A percentile compares a stretch with the other conserved stretches of the same genome.
Evolutionary conservation across 1,284 basidiomycete genomes (phyloP).

Genomic region (Acaromyces ingoldii): DNA sequence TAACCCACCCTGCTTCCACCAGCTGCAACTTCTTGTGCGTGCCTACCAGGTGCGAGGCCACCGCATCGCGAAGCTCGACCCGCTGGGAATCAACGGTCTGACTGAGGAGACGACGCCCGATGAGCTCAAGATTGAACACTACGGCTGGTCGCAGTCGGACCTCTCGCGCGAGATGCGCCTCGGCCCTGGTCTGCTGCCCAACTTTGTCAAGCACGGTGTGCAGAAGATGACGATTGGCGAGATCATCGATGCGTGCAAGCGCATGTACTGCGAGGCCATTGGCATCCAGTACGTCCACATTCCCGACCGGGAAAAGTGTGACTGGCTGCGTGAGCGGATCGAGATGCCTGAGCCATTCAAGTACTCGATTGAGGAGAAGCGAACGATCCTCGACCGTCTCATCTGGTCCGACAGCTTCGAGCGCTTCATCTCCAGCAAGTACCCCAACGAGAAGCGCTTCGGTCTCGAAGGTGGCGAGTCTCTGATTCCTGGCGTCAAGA

Average conservation of each 20-base stretch:
- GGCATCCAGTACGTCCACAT: constrained; percentile 98
- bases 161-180: constrained; percentile 90
- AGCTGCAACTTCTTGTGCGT: constrained; percentile 85
- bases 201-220: constrained; percentile 76
- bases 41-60: constrained; percentile 99
- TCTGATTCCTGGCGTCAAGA: constrained; percentile 98
- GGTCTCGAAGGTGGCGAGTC: constrained; percentile 98
- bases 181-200: constrained; percentile 90
- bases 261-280: constrained; percentile 89
- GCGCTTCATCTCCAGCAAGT: constrained; percentile 96
- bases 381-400: constrained; percentile 95
- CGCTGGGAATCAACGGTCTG: constrained; percentile 84
- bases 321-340: constrained; percentile 96
- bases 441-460: constrained; percentile 99
- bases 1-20: constrained; percentile 3
- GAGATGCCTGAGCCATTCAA: constrained; percentile 98
- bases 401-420: constrained; percentile 99
- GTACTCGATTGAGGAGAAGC: constrained; percentile 95
- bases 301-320: constrained; percentile 95
- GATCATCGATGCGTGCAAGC: constrained; percentile 84
- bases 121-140: constrained; percentile 54
- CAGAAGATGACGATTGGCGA: constrained; percentile 84
- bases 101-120: constrained; percentile 34
- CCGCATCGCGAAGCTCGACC: constrained; percentile 90
- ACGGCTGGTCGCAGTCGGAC: constrained; percentile 90